Base-by-base conservation (phyloP, 2,329 filamentous ascomycete species). In the Cytospora piceicola region DNA sequence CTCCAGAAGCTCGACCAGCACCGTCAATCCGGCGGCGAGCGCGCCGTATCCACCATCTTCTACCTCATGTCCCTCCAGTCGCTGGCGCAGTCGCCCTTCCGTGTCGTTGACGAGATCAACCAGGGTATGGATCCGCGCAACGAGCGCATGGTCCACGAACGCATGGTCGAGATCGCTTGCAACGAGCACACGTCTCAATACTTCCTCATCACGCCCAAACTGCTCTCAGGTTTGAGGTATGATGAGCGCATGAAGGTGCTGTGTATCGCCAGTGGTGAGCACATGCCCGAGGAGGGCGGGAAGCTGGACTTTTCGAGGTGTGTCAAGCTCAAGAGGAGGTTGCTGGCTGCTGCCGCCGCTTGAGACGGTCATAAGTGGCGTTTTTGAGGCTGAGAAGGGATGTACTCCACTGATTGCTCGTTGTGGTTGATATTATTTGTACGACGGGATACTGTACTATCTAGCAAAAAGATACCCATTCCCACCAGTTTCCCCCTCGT, bases 61-160 rank as follows among this genome's bases (percentile, higher is more conserved):
- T 99, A 96, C 80, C 92, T 99, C 64, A 98, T 99, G 94, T 93
- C 95, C 6, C 86, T 99, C 30, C 95, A 99, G 77, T 92, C 92
- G 58, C 89, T 99, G 73, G 94, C 95, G 20, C 91, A 93, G 73
- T 93, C 94, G 4, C 95, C 95, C 1, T 99, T 99, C 85, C 93
- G 95, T 61, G 94, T 99, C 58, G 95, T 99, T 66, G 95, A 99
- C 78, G 95, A 99, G 80, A 99, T 99, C 83, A 99, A 99, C 75
- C 95, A 99, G 79, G 95, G 95, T 70, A 99, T 99, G 95, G 95
- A 99, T 77, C 95, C 94, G 53, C 90, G 95, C 73, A 99, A 99
- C 78, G 95, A 99, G 79, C 91, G 95, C 71, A 96, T 97, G 87
- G 94, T 99, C 20, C 95, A 99, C 79, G 93, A 94, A 75, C 92